phyloP scores from a whole-genome alignment of 352 stramenopile species.

The Albugo candida region DNA sequence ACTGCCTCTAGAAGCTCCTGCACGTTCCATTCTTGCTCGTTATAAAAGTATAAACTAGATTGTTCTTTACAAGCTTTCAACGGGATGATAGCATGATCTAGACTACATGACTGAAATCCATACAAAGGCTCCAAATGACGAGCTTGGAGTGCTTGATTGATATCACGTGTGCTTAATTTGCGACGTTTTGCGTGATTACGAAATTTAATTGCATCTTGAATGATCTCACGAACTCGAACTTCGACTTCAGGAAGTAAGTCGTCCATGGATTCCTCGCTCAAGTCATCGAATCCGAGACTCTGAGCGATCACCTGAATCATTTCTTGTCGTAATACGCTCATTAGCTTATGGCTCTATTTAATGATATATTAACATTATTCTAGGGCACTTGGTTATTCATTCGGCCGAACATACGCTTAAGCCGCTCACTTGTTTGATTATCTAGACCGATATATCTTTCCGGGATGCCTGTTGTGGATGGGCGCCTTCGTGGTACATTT shows the following conservation, averaged over 20 bases:
- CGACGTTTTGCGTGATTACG: slow-evolving; percentile 40
- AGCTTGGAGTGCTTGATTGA: slow-evolving; percentile 58
- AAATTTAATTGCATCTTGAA: slow-evolving; percentile 77
- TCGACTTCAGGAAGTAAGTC: slow-evolving; percentile 62
- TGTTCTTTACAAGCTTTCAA: slow-evolving; percentile 45
- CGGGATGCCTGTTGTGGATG: slow-evolving; percentile 24
- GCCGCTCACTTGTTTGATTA: slow-evolving; percentile 45
- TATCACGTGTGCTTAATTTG: slow-evolving; percentile 33
- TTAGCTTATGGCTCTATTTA: slow-evolving; percentile 7
- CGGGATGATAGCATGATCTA: slow-evolving; percentile 20
- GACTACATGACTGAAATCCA: slow-evolving; percentile 18
- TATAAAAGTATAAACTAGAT: slow-evolving; percentile 34
- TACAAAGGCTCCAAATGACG: slow-evolving; percentile 64
- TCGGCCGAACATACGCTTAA: slow-evolving; percentile 56
- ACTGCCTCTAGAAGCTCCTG: slow-evolving; percentile 52
- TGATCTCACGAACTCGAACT: slow-evolving; percentile 56
- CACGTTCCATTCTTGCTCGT: slow-evolving; percentile 59
- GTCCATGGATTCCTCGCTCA: slow-evolving; percentile 36
- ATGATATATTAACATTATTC: slow-evolving; percentile 1
- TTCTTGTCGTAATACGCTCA: slow-evolving; percentile 59
- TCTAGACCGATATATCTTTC: slow-evolving; percentile 64
- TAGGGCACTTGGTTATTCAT: slow-evolving; percentile 15
- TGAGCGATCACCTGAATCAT: slow-evolving; percentile 50
- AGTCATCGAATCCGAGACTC: slow-evolving; percentile 47
- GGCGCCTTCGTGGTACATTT: slow-evolving; percentile 21